phyloP scores from a whole-genome alignment of 495 filamentous ascomycete species.

The Aspergillus coremiiformis region DNA sequence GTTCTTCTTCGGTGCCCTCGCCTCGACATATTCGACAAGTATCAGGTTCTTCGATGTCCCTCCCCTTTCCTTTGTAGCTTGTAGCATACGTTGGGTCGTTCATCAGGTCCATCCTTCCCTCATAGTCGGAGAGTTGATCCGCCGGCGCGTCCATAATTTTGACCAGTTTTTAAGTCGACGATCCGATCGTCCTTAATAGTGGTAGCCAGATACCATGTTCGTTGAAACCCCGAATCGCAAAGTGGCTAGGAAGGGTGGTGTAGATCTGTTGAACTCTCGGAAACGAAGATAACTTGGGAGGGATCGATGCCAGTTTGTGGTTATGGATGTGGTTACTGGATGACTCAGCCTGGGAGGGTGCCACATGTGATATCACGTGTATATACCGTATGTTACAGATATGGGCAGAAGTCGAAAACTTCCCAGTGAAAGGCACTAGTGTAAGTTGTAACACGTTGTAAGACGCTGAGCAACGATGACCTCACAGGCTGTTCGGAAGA shows the following conservation, averaged over 20 bases:
- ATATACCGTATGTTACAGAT: background rate
- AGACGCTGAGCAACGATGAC: background rate
- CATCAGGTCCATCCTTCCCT: constrained; percentile 48
- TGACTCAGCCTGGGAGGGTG: background rate
- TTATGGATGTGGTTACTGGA: background rate
- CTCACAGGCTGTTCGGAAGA: background rate
- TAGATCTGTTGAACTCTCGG: background rate
- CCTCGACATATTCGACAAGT: constrained; percentile 94
- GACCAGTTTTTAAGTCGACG: constrained; percentile 8
- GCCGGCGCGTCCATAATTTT: constrained; percentile 24
- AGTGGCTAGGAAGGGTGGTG: background rate
- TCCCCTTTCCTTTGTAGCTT: constrained; percentile 33
- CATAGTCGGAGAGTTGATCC: constrained; percentile 10
- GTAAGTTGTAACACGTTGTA: background rate
- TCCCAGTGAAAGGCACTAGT: background rate
- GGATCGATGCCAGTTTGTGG: background rate
- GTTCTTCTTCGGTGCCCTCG: constrained; percentile 76
- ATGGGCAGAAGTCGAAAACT: background rate
- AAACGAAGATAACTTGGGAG: background rate
- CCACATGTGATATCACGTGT: background rate
- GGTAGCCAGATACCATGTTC: constrained; percentile 22
- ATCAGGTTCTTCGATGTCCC: constrained; percentile 49
- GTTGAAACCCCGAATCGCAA: background rate
- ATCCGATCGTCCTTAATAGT: constrained; percentile 16
- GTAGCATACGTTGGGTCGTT: constrained; percentile 53